A percentile compares a stretch with the other conserved stretches of the same genome.
Conservation (phyloP, 441 rosid genomes). For the Pelargonium australe region DNA sequence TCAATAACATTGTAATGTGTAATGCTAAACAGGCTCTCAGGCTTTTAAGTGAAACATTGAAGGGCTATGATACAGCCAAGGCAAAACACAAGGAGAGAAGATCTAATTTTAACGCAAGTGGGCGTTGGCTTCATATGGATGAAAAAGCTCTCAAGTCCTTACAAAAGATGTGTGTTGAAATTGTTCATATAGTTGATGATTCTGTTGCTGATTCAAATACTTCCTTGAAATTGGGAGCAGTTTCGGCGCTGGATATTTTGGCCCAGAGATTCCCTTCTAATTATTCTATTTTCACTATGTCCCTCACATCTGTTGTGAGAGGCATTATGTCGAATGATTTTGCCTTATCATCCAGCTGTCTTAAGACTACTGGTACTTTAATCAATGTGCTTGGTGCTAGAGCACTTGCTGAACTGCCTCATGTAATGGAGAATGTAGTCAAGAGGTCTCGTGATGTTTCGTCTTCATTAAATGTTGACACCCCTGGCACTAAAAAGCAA, state of each 20-base stretch:
- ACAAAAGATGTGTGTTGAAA: conserved; percentile 53
- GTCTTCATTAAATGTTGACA: conserved; percentile 19
- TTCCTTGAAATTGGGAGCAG: conserved; percentile 61
- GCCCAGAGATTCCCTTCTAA: conserved; percentile 60
- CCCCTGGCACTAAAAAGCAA: conserved; percentile 22
- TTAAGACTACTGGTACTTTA: conserved; percentile 67
- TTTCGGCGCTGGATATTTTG: conserved; percentile 74
- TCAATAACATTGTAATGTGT: conserved; percentile 13
- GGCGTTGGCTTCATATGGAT: conserved; percentile 56
- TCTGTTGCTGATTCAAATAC: conserved; percentile 40
- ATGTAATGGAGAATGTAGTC: conserved; percentile 61
- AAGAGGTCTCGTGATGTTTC: conserved; percentile 35
- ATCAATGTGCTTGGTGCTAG: conserved; percentile 81
- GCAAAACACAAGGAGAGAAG: conserved; percentile 42
- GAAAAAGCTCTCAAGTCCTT: conserved; percentile 49
- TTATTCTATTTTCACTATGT: conserved; percentile 60
- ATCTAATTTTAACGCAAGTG: conserved; percentile 25
- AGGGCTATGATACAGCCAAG: conserved; percentile 41
- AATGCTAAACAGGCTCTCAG: conserved; percentile 60
- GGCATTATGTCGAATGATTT: conserved; percentile 53
- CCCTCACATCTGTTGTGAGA: conserved; percentile 59
- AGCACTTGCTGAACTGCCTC: conserved; percentile 75
- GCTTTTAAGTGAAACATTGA: conserved; percentile 62
- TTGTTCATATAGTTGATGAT: conserved; percentile 58
- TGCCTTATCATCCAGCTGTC: conserved; percentile 71